A percentile compares a stretch with the other conserved stretches of the same genome.
These are phyloP conservation scores for Coemansia sp. DNA, from an alignment of 192 early-diverging fungal genomes.

Conservation along the genomic window DNA sequence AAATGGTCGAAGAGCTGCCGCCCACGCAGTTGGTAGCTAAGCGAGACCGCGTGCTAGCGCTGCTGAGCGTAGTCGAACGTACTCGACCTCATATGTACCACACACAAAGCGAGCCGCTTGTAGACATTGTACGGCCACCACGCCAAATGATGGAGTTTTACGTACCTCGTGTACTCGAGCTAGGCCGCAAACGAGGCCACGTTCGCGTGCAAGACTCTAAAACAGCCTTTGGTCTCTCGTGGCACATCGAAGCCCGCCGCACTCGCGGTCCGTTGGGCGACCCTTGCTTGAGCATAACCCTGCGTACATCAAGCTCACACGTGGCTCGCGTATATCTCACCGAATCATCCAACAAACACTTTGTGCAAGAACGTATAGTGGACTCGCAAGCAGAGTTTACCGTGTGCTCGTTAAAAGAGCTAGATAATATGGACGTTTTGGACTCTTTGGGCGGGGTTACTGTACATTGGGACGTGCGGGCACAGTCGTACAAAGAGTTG, in stretches of 20 bases:
- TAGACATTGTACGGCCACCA: constrained; percentile 9
- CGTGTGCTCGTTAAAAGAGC: constrained; percentile 27
- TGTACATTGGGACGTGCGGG: constrained; percentile 26
- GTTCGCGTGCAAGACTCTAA: constrained; percentile 30
- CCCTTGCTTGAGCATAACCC: constrained; percentile 17
- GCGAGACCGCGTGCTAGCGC: constrained; percentile 15
- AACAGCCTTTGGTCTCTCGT: constrained; percentile 26
- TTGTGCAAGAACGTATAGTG: neutral
- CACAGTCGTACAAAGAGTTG: constrained; percentile 23
- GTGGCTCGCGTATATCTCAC: constrained; percentile 10
- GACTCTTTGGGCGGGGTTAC: constrained; percentile 13
- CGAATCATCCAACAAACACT: neutral
- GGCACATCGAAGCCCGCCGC: constrained; percentile 31
- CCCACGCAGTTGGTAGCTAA: constrained; percentile 35
- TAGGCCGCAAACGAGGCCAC: constrained; percentile 46
- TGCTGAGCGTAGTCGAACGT: constrained; percentile 12
- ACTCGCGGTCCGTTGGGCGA: constrained; percentile 30
- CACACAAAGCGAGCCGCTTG: neutral
- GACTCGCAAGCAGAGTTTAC: constrained; percentile 14
- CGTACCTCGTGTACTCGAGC: constrained; percentile 28
- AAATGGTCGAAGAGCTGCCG: constrained; percentile 41
- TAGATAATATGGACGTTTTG: constrained; percentile 10
- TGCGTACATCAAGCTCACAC: neutral
- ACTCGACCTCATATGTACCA: constrained; percentile 12
- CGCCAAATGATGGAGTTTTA: constrained; percentile 5